phyloP scores from a whole-genome alignment of 2,329 filamentous ascomycete species.

The Blastomyces silverae region DNA sequence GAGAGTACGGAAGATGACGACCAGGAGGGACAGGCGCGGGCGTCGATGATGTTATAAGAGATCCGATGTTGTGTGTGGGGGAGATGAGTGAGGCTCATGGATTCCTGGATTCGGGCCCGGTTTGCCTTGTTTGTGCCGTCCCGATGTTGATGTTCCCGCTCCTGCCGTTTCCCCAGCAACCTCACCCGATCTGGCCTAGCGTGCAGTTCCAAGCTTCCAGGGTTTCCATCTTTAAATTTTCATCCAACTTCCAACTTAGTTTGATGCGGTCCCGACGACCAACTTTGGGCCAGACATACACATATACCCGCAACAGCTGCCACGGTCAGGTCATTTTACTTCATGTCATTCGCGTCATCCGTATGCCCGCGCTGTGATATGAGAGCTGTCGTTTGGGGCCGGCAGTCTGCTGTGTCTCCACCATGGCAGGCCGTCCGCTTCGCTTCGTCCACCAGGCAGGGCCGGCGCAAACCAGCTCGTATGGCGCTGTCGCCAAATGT shows the following conservation, averaged over 20 bases:
- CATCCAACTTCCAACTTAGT: background rate
- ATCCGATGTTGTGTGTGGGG: conserved; percentile 13
- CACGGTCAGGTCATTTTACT: background rate
- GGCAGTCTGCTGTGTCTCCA: conserved; percentile 13
- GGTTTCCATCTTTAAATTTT: conserved; percentile 14
- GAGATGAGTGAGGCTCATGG: background rate
- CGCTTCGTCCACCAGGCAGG: conserved; percentile 29
- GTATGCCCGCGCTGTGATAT: conserved; percentile 33
- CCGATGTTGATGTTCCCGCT: conserved; percentile 18
- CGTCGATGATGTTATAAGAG: conserved; percentile 13
- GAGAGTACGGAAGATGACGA: conserved; percentile 1
- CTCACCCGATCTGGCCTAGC: background rate
- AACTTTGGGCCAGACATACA: background rate
- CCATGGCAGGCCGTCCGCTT: conserved; percentile 31
- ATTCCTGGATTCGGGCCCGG: background rate
- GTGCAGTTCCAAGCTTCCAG: background rate
- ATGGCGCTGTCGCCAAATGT: conserved; percentile 39
- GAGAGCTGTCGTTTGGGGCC: conserved; percentile 19
- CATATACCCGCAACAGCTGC: background rate
- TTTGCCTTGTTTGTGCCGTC: background rate
- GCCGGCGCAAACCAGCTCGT: conserved; percentile 31
- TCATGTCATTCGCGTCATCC: conserved; percentile 20
- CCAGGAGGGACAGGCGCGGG: conserved; percentile 18
- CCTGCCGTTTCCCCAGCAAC: conserved; percentile 18
- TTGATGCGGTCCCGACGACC: background rate